phyloP scores from a whole-genome alignment of 345 rosid species.

The Pugionium dolabratum region DNA sequence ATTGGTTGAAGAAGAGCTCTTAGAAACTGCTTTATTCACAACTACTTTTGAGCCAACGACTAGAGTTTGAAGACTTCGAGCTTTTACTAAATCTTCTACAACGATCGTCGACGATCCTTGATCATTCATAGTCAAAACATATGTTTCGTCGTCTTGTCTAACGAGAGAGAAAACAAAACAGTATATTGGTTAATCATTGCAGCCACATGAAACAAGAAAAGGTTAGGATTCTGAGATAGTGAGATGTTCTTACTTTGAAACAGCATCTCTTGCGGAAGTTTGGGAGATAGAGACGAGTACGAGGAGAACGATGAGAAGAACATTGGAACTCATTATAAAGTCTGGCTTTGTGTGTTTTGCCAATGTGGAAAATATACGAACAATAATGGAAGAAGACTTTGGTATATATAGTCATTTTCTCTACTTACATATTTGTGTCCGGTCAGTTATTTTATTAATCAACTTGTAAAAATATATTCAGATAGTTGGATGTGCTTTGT shows the following conservation, averaged over 20 bases:
- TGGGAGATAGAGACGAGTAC: conserved; percentile 9
- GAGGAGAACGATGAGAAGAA: conserved; percentile 16
- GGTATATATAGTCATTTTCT: background rate
- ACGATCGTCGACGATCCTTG: conserved; percentile 3
- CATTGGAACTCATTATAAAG: conserved; percentile 23
- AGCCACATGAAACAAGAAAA: background rate
- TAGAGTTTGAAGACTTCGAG: conserved; percentile 18
- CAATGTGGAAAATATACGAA: conserved; percentile 13
- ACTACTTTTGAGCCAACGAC: background rate
- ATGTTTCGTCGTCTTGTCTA: conserved; percentile 29
- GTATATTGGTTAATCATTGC: background rate
- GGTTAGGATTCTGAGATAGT: background rate
- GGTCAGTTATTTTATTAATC: background rate
- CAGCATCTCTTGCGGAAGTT: conserved; percentile 11
- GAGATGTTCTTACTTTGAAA: conserved; percentile 19
- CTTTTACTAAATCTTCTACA: background rate
- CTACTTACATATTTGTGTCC: conserved; percentile 4
- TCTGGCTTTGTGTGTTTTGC: conserved; percentile 12
- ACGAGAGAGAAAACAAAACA: background rate
- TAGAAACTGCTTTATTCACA: conserved; percentile 15
- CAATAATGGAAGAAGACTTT: background rate
- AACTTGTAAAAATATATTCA: conserved; percentile 12
- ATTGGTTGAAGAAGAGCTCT: background rate
- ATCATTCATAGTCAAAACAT: background rate
- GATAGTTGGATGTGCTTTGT: conserved; percentile 1